phyloP scores from a whole-genome alignment of 305 asterid species.

The Fraxinus sp. region DNA sequence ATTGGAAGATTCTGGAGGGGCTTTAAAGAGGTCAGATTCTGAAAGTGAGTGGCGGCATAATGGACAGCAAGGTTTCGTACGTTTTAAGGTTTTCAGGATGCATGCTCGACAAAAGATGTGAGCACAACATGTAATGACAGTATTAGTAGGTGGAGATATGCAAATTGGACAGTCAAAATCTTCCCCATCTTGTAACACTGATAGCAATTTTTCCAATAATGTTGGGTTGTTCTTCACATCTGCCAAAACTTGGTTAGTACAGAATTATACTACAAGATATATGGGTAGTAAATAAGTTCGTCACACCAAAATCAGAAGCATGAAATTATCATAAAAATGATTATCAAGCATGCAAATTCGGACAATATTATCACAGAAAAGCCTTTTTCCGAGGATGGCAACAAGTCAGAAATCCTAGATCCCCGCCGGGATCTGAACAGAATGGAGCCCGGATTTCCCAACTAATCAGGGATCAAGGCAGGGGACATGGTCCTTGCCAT shows the following conservation, averaged over 20 bases:
- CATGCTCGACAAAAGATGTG: constrained; percentile 80
- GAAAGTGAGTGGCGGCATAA: constrained; percentile 79
- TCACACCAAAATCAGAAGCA: neutral
- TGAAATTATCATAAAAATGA: neutral
- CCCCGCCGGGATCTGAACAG: neutral
- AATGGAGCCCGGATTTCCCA: neutral
- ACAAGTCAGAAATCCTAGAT: neutral
- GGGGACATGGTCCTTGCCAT: neutral
- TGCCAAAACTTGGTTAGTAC: constrained; percentile 31
- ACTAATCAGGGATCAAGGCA: neutral
- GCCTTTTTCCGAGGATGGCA: neutral
- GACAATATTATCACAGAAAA: neutral
- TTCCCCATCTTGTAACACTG: constrained; percentile 73
- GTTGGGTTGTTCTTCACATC: constrained; percentile 79
- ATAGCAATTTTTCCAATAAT: constrained; percentile 64
- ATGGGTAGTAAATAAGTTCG: neutral
- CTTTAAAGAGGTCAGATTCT: constrained; percentile 67
- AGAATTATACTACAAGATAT: neutral
- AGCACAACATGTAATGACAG: constrained; percentile 74
- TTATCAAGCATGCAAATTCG: neutral
- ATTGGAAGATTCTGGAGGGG: constrained; percentile 55
- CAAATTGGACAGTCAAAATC: constrained; percentile 94
- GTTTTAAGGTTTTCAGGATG: constrained; percentile 65
- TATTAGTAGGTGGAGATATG: constrained; percentile 61
- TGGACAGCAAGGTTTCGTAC: constrained; percentile 68